phyloP scores from a whole-genome alignment of 345 rosid species.

The Gynandropsis gynandra region DNA sequence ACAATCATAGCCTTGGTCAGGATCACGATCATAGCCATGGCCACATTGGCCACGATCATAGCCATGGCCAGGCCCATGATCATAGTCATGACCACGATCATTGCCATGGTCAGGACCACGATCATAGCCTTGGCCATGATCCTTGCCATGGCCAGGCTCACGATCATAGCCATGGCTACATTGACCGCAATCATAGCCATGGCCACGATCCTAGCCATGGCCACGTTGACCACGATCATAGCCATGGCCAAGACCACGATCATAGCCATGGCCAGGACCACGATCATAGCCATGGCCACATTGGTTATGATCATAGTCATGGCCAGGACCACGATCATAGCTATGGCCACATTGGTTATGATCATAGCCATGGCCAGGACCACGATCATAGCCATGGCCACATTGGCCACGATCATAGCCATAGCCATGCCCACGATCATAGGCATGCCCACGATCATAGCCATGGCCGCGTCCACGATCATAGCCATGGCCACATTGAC shows the following conservation, averaged over 20 bases:
- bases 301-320: constrained; percentile 25
- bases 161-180: constrained; percentile 29
- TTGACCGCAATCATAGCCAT: not conserved
- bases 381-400: too few relatives aligned
- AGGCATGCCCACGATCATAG: constrained; percentile 1
- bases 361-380: constrained; percentile 23
- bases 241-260: not conserved
- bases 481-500: constrained; percentile 58
- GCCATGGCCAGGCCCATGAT: not conserved
- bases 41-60: constrained; percentile 14
- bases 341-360: too few relatives aligned
- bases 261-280: too few relatives aligned
- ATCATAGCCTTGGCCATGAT: constrained; percentile 18
- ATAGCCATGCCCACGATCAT: constrained; percentile 4
- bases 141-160: constrained; percentile 6
- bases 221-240: not conserved
- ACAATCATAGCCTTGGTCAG: constrained; percentile 27
- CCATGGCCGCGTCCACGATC: constrained; percentile 11
- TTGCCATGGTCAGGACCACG: constrained; percentile 14
- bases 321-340: constrained; percentile 34
- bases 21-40: constrained; percentile 32
- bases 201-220: not conserved
- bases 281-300: too few relatives aligned
- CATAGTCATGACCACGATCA: constrained; percentile 13
- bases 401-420: constrained; percentile 6